Evolutionary conservation across 2,329 filamentous ascomycete genomes (phyloP).

Genomic region (Ophiostoma novo-ulmi): DNA sequence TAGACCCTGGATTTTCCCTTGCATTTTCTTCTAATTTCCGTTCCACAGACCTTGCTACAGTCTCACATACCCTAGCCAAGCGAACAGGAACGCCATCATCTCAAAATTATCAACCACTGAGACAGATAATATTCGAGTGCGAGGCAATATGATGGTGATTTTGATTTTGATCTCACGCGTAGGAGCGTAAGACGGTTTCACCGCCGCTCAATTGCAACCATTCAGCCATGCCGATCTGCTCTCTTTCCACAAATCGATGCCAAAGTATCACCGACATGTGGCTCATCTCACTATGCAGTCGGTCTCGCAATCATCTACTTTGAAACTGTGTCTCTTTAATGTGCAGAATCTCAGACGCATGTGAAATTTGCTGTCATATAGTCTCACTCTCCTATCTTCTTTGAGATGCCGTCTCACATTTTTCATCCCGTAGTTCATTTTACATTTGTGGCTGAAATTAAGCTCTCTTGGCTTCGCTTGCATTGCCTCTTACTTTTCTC

Average conservation of each 20-base stretch:
- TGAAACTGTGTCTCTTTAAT: background rate
- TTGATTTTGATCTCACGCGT: background rate
- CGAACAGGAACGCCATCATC: background rate
- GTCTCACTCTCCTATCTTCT: background rate
- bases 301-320: background rate
- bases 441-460: slow-evolving; percentile 12
- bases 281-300: background rate
- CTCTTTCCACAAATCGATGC: background rate
- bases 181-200: background rate
- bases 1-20: background rate
- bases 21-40: background rate
- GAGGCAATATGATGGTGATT: background rate
- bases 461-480: slow-evolving; percentile 9
- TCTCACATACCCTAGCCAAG: background rate
- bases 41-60: background rate
- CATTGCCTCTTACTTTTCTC: background rate
- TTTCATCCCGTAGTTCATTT: background rate
- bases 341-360: background rate
- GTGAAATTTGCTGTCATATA: background rate
- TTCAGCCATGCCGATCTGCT: background rate
- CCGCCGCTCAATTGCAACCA: background rate
- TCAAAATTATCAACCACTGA: background rate
- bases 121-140: background rate
- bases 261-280: background rate
- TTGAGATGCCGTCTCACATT: background rate